Evolutionary conservation across 2,329 filamentous ascomycete genomes (phyloP).

Genomic region (Neofusicoccum cordaticola): DNA sequence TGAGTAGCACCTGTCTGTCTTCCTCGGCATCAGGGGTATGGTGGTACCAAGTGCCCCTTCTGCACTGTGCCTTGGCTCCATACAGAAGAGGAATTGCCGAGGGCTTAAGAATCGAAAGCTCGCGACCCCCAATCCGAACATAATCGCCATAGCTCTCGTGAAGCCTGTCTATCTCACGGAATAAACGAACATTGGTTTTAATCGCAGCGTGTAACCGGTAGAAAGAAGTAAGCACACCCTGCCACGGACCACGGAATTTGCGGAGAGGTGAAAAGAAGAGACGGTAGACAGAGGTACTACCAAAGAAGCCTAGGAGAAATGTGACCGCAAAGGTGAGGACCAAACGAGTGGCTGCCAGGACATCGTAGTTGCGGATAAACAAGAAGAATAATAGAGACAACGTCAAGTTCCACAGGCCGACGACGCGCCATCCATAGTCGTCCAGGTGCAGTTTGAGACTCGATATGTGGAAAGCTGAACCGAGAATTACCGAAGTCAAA

Average conservation of each 20-base stretch:
- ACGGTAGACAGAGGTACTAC: conserved; percentile 40
- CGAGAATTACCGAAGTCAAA: neutral
- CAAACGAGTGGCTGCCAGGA: neutral
- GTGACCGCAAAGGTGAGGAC: neutral
- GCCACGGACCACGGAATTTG: conserved; percentile 20
- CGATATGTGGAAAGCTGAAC: neutral
- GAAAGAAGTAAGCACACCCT: conserved; percentile 9
- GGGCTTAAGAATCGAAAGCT: conserved; percentile 27
- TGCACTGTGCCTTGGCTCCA: conserved; percentile 37
- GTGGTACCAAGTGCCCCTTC: conserved; percentile 30
- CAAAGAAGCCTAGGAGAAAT: conserved; percentile 20
- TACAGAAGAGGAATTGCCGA: conserved; percentile 22
- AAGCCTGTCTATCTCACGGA: conserved; percentile 11
- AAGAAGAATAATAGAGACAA: neutral
- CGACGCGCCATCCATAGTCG: conserved; percentile 5
- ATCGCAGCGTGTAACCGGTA: neutral
- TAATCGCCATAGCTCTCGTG: conserved; percentile 17
- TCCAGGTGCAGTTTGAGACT: neutral
- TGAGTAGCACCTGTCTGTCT: conserved; percentile 20
- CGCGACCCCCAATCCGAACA: conserved; percentile 23
- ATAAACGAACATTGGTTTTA: neutral
- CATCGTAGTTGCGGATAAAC: neutral
- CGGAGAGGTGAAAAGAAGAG: conserved; percentile 40
- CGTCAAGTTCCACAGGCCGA: conserved; percentile 7
- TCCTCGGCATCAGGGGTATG: conserved; percentile 22